phyloP scores from a whole-genome alignment of 139 green algal genomes.

The Pleodorina starrii region DNA sequence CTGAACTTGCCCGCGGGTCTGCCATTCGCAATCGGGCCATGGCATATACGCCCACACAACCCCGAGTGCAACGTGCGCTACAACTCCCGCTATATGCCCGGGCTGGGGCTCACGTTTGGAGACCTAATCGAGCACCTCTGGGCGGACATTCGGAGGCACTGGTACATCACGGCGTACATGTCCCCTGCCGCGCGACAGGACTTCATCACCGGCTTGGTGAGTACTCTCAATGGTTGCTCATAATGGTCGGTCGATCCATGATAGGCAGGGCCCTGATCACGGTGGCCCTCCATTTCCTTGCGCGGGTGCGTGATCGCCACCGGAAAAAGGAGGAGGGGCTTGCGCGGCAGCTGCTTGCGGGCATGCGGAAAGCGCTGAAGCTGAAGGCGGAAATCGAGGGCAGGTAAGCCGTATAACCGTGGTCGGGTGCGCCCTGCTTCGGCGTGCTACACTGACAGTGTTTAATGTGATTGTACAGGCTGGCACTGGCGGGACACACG shows the following conservation, averaged over 20 bases:
- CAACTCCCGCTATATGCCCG: background rate
- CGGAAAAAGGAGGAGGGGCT: background rate
- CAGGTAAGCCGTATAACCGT: too few species aligned
- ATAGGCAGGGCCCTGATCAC: too few species aligned
- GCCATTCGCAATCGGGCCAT: background rate
- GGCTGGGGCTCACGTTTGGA: background rate
- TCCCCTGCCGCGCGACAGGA: background rate
- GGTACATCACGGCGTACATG: conserved; percentile 24
- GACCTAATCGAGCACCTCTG: conserved; percentile 23
- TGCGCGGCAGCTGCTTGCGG: background rate
- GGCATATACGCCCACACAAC: background rate
- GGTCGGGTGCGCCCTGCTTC: too few species aligned
- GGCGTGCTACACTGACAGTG: too few species aligned
- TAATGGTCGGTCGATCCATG: too few species aligned
- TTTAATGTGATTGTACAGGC: too few species aligned
- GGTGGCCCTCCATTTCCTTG: background rate
- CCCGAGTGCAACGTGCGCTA: background rate
- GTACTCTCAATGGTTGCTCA: background rate
- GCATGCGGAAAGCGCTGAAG: background rate
- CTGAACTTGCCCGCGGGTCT: too few species aligned
- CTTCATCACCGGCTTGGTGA: background rate
- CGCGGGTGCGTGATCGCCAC: background rate
- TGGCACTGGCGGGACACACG: too few species aligned
- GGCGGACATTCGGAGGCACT: background rate
- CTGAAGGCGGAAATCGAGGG: background rate